Base-by-base conservation (phyloP, 78 protist species). In the Polysphondylium violaceum region DNA sequence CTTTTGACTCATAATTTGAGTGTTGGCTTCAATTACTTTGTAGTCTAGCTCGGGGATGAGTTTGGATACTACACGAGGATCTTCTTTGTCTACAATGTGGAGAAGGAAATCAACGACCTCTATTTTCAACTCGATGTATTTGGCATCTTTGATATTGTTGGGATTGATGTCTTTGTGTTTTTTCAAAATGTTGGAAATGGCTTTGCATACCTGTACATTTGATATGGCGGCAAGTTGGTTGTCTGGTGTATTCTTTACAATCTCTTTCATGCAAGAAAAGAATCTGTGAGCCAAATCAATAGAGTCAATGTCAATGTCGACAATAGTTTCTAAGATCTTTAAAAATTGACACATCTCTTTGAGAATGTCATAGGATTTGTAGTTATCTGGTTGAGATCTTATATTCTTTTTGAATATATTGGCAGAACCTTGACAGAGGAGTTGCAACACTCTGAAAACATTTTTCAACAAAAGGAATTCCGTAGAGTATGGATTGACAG, bases 281-380 rank as follows among this genome's bases (percentile, higher is more conserved):
- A 71, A 83, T 27, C 79, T 58, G 2, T 40, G n/a, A n/a, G 71
- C 75, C 25, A 83, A n/a, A 25, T 83, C 76, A 25, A 83, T 83
- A 0, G 79, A 69, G 9, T 83, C 91, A 0, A 19, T 35, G 25
- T 83, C 91, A 21, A 83, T 69, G 31, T 68, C 29, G 19, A 83
- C 79, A 60, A 83, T 83, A 5, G 91, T 44, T 25, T 83, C 91
- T 5, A 83, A 19, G 2, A 83, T 53, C 78, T 88, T 88, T 50
- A 88, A 67, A 50, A 88, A 88, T n/a, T 76, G 86, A 43, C 86
- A 76, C 53, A 88, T 21, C 36, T 76, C 94, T 40, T 47, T 77
- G n/a, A 88, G 27, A 17, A 88, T 44, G 27, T 88, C 94, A 72
- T 51, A 88, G n/a, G 87, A 76, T 23, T 88, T 73, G 9, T 78